A percentile compares a stretch with the other conserved stretches of the same genome.
Evolutionary conservation across 441 rosid genomes (phyloP).

Genomic region (Gossypium davidsonii): DNA sequence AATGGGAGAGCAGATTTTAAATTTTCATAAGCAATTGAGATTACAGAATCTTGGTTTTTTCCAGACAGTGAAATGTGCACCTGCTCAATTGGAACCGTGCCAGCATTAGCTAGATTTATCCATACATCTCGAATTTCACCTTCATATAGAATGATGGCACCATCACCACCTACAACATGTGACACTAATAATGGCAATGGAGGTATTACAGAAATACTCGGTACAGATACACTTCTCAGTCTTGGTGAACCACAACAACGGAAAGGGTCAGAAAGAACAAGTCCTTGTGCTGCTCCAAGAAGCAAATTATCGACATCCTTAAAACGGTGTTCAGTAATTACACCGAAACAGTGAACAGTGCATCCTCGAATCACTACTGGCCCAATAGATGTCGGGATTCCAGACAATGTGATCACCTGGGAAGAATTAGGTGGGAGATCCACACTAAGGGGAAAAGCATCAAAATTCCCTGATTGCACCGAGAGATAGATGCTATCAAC

Average conservation of each 20-base stretch:
- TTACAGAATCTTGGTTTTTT: slow-evolving; percentile 86
- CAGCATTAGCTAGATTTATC: slow-evolving; percentile 91
- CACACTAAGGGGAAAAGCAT: slow-evolving; percentile 84
- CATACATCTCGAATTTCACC: slow-evolving; percentile 82
- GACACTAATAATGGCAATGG: slow-evolving; percentile 80
- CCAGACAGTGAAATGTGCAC: slow-evolving; percentile 90
- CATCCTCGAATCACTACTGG: slow-evolving; percentile 78
- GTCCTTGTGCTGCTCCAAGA: slow-evolving; percentile 96
- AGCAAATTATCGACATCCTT: slow-evolving; percentile 93
- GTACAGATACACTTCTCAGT: slow-evolving; percentile 66
- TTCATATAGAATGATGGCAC: slow-evolving; percentile 83
- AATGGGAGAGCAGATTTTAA: slow-evolving; percentile 75
- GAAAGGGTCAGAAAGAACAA: slow-evolving; percentile 96
- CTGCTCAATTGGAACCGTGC: slow-evolving; percentile 82
- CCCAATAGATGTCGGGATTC: slow-evolving; percentile 82
- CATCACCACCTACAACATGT: slow-evolving; percentile 81
- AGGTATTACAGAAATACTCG: slow-evolving; percentile 71
- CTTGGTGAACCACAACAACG: slow-evolving; percentile 86
- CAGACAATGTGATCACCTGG: slow-evolving; percentile 82
- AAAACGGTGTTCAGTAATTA: slow-evolving; percentile 84
- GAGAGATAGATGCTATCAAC: slow-evolving; percentile 91
- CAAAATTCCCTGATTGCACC: slow-evolving; percentile 72
- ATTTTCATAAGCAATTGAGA: slow-evolving; percentile 63
- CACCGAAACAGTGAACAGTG: slow-evolving; percentile 91
- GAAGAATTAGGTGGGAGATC: slow-evolving; percentile 89